phyloP scores from a whole-genome alignment of 169 alveolate species.

The Eimeria acervulina region DNA sequence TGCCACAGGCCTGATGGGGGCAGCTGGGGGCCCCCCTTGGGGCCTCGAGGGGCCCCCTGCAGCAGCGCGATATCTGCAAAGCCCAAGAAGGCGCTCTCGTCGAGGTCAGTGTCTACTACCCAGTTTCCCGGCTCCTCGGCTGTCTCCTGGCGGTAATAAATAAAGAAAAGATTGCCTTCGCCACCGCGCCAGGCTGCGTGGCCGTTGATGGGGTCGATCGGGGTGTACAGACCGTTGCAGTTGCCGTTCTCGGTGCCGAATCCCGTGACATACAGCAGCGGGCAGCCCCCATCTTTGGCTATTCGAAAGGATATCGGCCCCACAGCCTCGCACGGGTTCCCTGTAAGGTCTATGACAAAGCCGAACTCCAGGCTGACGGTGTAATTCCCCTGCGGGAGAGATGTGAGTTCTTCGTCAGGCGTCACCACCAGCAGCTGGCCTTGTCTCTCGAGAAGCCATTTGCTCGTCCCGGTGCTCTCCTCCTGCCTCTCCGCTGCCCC shows the following conservation, averaged over 20 bases:
- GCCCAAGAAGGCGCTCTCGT: conserved; percentile 82
- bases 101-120: conserved; percentile 87
- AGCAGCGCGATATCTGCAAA: conserved; percentile 83
- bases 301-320: conserved; percentile 82
- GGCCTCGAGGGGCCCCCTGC: conserved; percentile 56
- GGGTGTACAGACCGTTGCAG: conserved; percentile 86
- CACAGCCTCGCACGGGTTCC: conserved; percentile 85
- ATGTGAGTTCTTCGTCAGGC: conserved; percentile 83
- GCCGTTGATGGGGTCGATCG: conserved; percentile 85
- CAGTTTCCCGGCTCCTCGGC: conserved; percentile 84
- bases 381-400: conserved; percentile 87
- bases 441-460: conserved; percentile 81
- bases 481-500: background rate
- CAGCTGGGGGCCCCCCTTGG: conserved; percentile 76
- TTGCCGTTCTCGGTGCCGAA: conserved; percentile 86
- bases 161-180: conserved; percentile 83
- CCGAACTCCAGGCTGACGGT: conserved; percentile 84
- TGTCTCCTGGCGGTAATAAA: conserved; percentile 80
- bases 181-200: conserved; percentile 88
- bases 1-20: conserved; percentile 85
- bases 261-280: conserved; percentile 87
- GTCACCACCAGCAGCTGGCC: conserved; percentile 84
- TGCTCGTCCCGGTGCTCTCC: conserved; percentile 21
- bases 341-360: conserved; percentile 85
- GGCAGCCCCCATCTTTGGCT: conserved; percentile 86